Evolutionary conservation across 164 flowering plant genomes (phyloP), one percentile per base, ranked within the genome.

Genomic region (Echeveria elegans): DNA sequence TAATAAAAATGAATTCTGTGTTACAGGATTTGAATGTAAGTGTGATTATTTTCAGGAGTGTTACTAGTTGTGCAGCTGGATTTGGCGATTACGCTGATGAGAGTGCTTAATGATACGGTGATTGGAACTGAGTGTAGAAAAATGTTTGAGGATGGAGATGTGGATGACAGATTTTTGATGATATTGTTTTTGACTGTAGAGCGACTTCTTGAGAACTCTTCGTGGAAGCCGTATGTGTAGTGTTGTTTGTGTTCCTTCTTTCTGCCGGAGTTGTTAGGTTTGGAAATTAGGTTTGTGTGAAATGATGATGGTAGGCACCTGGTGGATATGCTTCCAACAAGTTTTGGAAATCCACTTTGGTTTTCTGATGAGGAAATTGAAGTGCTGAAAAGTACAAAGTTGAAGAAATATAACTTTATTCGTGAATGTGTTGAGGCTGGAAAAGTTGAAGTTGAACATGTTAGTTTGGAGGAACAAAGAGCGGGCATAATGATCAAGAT

Each of bases 51-150:
- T 63, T 69, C 83, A 94, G 97, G 84, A 34, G 65, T 89, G 69
- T 69, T 87, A 16, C 73, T 95, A 31, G 96, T 90, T 70, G 97
- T 89, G 71, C 99, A 97, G 1, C 79, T 95, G 8, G 83, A 92
- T 79, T 77, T 91, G 53, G 89, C 97, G 19, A 92, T 95, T 47
- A 92, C 97, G 66, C 99, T 97, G 18, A 95, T 92, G 97, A 82
- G 97, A 72, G 97, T 95, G 30, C 65, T 89, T 68, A 85, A 95
- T 81, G 99, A 95, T 70, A 88, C 97, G 70, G 48, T 76, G 14
- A 32, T 86, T 38, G 97, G 97, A 69, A 84, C 11, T 40, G 45
- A 83, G 70, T 95, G 99, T 74, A 80, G 93, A 75, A 84, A 92
- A 10, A 79, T 92, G 90, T 85, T 82, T 66, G 91, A 86, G 71